Percentiles rank a stretch among this genome's conserved stretches.
These are phyloP conservation scores for Piromyces finnis DNA, from an alignment of 192 early-diverging fungal species.

Conservation along the genomic window DNA sequence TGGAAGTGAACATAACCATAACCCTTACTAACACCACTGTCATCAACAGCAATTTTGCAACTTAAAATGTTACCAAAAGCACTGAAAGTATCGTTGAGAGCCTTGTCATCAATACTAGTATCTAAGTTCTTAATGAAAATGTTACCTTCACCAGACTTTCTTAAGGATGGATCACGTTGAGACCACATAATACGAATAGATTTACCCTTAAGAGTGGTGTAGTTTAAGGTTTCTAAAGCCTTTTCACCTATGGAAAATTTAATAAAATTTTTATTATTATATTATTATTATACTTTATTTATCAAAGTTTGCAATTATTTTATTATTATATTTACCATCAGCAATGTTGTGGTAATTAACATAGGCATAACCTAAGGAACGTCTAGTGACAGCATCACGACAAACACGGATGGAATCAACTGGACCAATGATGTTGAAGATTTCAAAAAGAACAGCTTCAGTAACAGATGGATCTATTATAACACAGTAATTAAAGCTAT, in stretches of 20 bases:
- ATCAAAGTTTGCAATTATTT: too few species aligned
- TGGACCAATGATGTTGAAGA: constrained; percentile 88
- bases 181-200: constrained; percentile 99
- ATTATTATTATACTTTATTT: too few species aligned
- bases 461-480: constrained; percentile 86
- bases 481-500: too few species aligned
- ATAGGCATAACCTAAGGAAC: constrained; percentile 92
- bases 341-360: constrained; percentile 90
- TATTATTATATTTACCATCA: constrained; percentile 32
- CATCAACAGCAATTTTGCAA: constrained; percentile 87
- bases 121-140: constrained; percentile 99
- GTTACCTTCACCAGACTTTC: constrained; percentile 81
- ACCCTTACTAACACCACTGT: constrained; percentile 67
- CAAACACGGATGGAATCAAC: constrained; percentile 96
- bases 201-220: constrained; percentile 81
- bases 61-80: constrained; percentile 93
- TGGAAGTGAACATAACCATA: constrained; percentile 99
- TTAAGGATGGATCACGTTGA: constrained; percentile 89
- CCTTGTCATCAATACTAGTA: constrained; percentile 92
- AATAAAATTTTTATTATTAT: constrained; percentile 4
- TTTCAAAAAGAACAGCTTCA: constrained; percentile 92
- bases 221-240: constrained; percentile 88
- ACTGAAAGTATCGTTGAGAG: constrained; percentile 94
- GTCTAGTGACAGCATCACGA: constrained; percentile 90
- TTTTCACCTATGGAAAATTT: constrained; percentile 39